phyloP scores from a whole-genome alignment of 768 basidiomycete species.

The Mycena crocata region DNA sequence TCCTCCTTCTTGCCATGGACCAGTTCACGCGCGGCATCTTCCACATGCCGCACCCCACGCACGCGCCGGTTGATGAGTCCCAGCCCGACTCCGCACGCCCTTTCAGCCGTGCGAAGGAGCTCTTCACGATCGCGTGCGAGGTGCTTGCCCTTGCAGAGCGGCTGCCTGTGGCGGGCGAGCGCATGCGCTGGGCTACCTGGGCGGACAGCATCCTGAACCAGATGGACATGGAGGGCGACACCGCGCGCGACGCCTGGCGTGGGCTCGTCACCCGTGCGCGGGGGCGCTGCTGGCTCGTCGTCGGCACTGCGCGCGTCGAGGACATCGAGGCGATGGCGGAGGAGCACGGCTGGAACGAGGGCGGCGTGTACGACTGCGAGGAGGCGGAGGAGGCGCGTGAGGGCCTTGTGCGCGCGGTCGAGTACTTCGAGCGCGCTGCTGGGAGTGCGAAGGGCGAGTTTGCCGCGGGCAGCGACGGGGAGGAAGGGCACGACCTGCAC shows the following conservation, averaged over 20 bases:
- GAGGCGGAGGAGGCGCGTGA: constrained; percentile 70
- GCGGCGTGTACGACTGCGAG: constrained; percentile 51
- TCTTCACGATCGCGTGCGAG: constrained; percentile 72
- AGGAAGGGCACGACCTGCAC: constrained; percentile 32
- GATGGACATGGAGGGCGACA: constrained; percentile 72
- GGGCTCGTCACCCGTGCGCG: constrained; percentile 57
- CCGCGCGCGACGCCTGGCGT: constrained; percentile 56
- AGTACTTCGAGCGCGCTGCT: constrained; percentile 55
- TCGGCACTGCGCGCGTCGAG: constrained; percentile 67
- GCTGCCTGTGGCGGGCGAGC: constrained; percentile 55
- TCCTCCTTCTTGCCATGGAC: constrained; percentile 73
- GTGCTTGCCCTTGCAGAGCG: constrained; percentile 72
- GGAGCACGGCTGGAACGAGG: constrained; percentile 55
- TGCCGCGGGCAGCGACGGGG: constrained; percentile 34
- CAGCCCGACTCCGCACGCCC: constrained; percentile 34
- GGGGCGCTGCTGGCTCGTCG: constrained; percentile 66
- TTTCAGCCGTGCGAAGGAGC: constrained; percentile 69
- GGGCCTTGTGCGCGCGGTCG: constrained; percentile 57
- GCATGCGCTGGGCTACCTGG: constrained; percentile 69
- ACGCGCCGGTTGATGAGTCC: constrained; percentile 23
- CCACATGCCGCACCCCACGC: constrained; percentile 71
- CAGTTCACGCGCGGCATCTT: constrained; percentile 78
- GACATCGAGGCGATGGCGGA: constrained; percentile 62
- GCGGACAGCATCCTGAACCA: constrained; percentile 71
- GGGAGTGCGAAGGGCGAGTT: constrained; percentile 37